Evolutionary conservation across 2,329 filamentous ascomycete genomes (phyloP), one percentile per base, ranked within the genome.

Genomic region (Dothiorella sarmentorum): DNA sequence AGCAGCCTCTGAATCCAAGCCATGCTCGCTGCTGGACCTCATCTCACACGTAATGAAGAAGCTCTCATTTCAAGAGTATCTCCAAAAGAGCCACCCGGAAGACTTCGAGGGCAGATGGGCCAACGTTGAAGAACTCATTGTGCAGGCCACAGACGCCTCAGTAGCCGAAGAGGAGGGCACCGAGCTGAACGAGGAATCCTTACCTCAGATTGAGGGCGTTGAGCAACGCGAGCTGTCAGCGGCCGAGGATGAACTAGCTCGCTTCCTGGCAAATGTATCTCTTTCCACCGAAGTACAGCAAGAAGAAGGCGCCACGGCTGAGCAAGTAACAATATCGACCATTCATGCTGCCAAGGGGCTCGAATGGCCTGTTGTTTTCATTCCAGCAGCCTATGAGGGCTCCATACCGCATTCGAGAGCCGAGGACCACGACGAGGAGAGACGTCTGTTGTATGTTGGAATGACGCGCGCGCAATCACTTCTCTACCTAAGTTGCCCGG

Each of bases 301-400:
- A 22, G 80, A 84, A 9, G 79, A 82, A 2, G 79, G 81, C 2
- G 78, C 80, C 20, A 80, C 83, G 55, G 78, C 78, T 26, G 82
- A 76, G 2, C 80, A 89, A 65, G 84, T 97, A 18, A 97, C 92
- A 0, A 90, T 99, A 22, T 97, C 91, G 5, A 99, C 93, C 0
- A 97, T 99, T 10, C 93, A 99, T 70, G 91, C 92, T 0, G 91
- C 93, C 2, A 99, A 99, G 73, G 93, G 93, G 3, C 80, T 99
- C 1, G 93, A 99, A 71, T 99, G 94, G 94, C 93, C 93, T 0
- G 82, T 96, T 1, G 91, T 97, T 1, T 97, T 97, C 71, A 86
- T 97, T 15, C 92, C 94, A 5, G 90, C 89, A 1, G 88, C 91
- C 24, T 96, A 96, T 69, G 85, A 91, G 45, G 94, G 93, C 0